These are phyloP conservation scores for Singerocomus inundabilis DNA, from an alignment of 1,284 basidiomycete genomes.

Conservation along the genomic window DNA sequence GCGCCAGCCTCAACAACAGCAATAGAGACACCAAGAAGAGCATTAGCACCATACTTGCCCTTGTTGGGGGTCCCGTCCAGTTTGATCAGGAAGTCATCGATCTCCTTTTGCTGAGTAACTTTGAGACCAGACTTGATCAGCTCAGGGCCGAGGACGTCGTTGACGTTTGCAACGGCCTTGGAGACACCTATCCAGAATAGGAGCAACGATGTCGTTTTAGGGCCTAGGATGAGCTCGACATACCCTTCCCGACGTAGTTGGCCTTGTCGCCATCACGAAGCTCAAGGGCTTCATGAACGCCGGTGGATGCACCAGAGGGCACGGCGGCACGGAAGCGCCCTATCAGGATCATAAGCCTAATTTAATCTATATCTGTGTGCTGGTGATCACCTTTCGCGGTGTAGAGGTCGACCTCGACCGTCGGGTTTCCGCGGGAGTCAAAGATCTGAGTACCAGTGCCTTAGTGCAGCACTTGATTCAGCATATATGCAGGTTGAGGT, in stretches of 20 bases:
- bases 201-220: background rate
- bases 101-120: constrained; percentile 92
- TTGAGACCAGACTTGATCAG: constrained; percentile 85
- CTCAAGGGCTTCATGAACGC: constrained; percentile 98
- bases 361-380: constrained; percentile 1
- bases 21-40: constrained; percentile 98
- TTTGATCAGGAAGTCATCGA: constrained; percentile 99
- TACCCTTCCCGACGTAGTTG: constrained; percentile 95
- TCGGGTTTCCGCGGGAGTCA: constrained; percentile 95
- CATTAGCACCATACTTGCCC: constrained; percentile 99
- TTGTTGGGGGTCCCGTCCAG: constrained; percentile 98
- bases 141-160: constrained; percentile 86
- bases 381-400: constrained; percentile 75
- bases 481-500: constrained; percentile 16
- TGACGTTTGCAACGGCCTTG: constrained; percentile 96
- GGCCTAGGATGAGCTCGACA: constrained; percentile 16
- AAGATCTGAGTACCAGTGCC: constrained; percentile 69
- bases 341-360: constrained; percentile 33
- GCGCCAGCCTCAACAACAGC: constrained; percentile 94
- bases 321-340: constrained; percentile 95
- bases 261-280: constrained; percentile 96
- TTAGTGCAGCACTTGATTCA: constrained; percentile 10
- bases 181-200: constrained; percentile 62
- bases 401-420: constrained; percentile 92
- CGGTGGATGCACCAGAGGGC: constrained; percentile 98